Percentiles rank a stretch among this genome's conserved stretches.
These are phyloP conservation scores for Ogataea siamensis DNA, from an alignment of 805 yeast species.

Conservation along the genomic window DNA sequence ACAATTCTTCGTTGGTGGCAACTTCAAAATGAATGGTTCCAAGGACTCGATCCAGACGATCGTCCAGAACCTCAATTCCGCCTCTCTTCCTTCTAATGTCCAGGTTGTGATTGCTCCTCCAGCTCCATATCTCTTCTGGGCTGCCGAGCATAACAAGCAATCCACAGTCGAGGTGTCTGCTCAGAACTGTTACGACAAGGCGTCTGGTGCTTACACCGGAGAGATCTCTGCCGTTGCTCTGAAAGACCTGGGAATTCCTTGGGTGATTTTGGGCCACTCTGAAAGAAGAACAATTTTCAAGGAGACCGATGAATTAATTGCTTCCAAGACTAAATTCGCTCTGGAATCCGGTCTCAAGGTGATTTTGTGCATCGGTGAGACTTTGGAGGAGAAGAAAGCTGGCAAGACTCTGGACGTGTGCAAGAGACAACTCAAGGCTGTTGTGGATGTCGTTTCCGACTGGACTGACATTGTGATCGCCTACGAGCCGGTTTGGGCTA, in stretches of 20 bases:
- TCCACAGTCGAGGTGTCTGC: slow-evolving; percentile 79
- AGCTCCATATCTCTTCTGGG: slow-evolving; percentile 81
- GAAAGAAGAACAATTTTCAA: slow-evolving; percentile 95
- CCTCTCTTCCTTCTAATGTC: slow-evolving; percentile 70
- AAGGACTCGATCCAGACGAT: slow-evolving; percentile 79
- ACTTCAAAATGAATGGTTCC: slow-evolving; percentile 98
- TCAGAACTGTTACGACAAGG: slow-evolving; percentile 86
- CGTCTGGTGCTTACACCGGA: slow-evolving; percentile 97
- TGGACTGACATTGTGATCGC: slow-evolving; percentile 94
- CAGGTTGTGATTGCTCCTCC: slow-evolving; percentile 98
- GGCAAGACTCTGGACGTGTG: slow-evolving; percentile 83
- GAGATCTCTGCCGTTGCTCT: slow-evolving; percentile 87
- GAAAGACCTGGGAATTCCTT: slow-evolving; percentile 86
- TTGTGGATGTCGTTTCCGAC: slow-evolving; percentile 71
- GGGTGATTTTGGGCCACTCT: slow-evolving; percentile 97
- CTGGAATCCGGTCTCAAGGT: slow-evolving; percentile 86
- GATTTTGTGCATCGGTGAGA: slow-evolving; percentile 97
- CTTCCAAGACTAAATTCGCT: slow-evolving; percentile 93
- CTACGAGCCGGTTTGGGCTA: slow-evolving; percentile 99
- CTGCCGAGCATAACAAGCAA: slow-evolving; percentile 66
- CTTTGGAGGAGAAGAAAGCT: slow-evolving; percentile 90
- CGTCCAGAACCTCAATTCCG: slow-evolving; percentile 77
- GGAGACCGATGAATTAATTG: slow-evolving; percentile 88
- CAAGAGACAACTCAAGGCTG: slow-evolving; percentile 89
- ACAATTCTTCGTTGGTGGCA: slow-evolving; percentile 94